Base-by-base conservation (phyloP, 1,139 yeast genomes). In the Zygosaccharomyces pseudobailii region DNA sequence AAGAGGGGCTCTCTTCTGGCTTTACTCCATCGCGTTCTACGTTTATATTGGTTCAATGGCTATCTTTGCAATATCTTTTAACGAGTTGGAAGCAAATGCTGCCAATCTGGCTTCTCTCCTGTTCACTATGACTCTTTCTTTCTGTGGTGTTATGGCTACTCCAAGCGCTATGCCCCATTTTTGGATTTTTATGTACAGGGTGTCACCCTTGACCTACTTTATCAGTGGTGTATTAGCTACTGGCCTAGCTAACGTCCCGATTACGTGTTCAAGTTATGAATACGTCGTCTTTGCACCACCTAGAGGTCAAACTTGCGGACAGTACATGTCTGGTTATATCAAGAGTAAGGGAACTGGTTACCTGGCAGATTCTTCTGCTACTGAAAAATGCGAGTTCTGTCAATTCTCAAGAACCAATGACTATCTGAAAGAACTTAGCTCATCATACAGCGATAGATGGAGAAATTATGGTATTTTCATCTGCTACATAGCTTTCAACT, bases 101-200 rank as follows among this genome's bases (percentile, higher is more conserved):
- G 88, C 86, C 52, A 82, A 83, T 60, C 57, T 82, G 47, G 78
- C 82, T 3, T 71, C 76, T 32, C 63, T 84, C 65, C 62, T 83
- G 58, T 84, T 83, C 67, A 76, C 88, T 19, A 67, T 84, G 74
- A 74, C 82, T 53, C 71, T 85, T 66, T 75, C 79, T 47, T 86
- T 87, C 79, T 82, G 89, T 70, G 95, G 95, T 76, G 92, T 84
- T 36, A 69, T 86, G 65, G 84, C 79, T 7, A 73, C 81, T 24
- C 78, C 81, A 23, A 62, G 69, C 7, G 69, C 69, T 6, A 66
- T 84, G 67, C 57, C 81, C 71, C 67, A 80, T 55, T 71, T 78
- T 70, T 73, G 85, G 88, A 51, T 76, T 59, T 72, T 78, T 74
- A 73, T 71, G 74, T 67, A 83, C 70, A 73, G 87, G 62, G 71